Conservation (phyloP, 192 early-diverging fungal genomes). For the Podila epigama region DNA sequence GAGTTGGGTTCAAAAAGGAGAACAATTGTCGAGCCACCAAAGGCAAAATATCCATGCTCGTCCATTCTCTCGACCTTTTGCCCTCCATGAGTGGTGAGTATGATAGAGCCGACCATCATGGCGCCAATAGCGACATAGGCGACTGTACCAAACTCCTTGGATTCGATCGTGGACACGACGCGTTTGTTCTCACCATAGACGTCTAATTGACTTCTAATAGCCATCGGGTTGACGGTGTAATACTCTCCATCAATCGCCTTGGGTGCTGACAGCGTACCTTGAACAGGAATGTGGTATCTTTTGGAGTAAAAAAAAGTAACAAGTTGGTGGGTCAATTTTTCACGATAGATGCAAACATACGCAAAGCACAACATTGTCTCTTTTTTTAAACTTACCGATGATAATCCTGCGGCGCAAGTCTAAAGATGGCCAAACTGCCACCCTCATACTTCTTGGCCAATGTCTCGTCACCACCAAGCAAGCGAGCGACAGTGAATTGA, state of each 20-base stretch:
- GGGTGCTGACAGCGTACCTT: conserved; percentile 64
- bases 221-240: conserved; percentile 89
- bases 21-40: conserved; percentile 81
- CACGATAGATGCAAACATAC: neutral
- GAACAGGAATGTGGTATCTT: conserved; percentile 71
- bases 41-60: conserved; percentile 84
- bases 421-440: conserved; percentile 73
- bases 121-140: conserved; percentile 78
- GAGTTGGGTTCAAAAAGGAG: conserved; percentile 68
- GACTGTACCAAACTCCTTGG: conserved; percentile 71
- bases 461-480: conserved; percentile 60
- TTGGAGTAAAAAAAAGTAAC: neutral
- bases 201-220: conserved; percentile 69
- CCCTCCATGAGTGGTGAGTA: conserved; percentile 59
- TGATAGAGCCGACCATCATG: conserved; percentile 86
- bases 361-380: neutral
- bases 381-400: conserved; percentile 62
- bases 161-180: conserved; percentile 67
- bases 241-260: conserved; percentile 68
- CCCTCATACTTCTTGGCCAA: conserved; percentile 63
- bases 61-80: conserved; percentile 65
- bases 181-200: conserved; percentile 85
- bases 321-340: neutral
- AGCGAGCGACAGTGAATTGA: conserved; percentile 69
- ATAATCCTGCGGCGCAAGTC: conserved; percentile 87